These are phyloP conservation scores for Mycosarcoma maydis DNA, from an alignment of 1,284 basidiomycete genomes.

Conservation along the genomic window DNA sequence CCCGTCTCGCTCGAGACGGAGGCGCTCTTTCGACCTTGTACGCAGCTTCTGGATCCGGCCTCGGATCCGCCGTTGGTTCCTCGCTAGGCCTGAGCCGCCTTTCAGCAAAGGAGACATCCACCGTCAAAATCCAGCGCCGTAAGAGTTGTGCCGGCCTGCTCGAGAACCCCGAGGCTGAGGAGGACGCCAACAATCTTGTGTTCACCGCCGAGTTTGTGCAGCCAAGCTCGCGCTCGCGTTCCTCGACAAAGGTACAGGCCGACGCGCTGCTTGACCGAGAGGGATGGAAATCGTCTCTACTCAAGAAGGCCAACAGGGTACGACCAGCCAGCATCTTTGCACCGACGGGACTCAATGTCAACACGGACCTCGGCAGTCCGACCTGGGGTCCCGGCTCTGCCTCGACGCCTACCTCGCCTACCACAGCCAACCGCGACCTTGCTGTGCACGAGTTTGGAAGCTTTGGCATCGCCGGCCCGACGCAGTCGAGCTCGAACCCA, in stretches of 20 bases:
- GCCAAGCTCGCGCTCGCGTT: conserved; percentile 36
- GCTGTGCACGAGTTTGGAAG: conserved; percentile 36
- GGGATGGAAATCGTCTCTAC: conserved; percentile 42
- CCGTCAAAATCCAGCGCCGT: conserved; percentile 52
- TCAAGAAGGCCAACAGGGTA: conserved; percentile 40
- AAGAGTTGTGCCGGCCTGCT: conserved; percentile 47
- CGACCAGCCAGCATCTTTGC: conserved; percentile 41
- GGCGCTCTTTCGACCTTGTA: conserved; percentile 38
- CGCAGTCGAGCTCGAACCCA: conserved; percentile 17
- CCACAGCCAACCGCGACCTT: conserved; percentile 14
- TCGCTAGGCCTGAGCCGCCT: conserved; percentile 52
- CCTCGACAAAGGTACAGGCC: conserved; percentile 24
- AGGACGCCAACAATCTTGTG: conserved; percentile 35
- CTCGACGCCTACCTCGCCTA: conserved; percentile 42
- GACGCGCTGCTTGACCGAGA: conserved; percentile 26
- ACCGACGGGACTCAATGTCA: conserved; percentile 27
- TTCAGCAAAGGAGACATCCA: conserved; percentile 46
- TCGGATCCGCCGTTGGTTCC: conserved; percentile 55
- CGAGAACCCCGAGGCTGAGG: conserved; percentile 37
- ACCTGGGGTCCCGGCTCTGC: conserved; percentile 26
- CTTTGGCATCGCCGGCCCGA: conserved; percentile 12
- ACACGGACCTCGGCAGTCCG: conserved; percentile 29
- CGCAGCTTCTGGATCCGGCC: conserved; percentile 33
- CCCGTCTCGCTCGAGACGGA: conserved; percentile 45
- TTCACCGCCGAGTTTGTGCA: conserved; percentile 46